These are phyloP conservation scores for Parascedosporium putredinis DNA, from an alignment of 2,329 filamentous ascomycete genomes.

Conservation along the genomic window DNA sequence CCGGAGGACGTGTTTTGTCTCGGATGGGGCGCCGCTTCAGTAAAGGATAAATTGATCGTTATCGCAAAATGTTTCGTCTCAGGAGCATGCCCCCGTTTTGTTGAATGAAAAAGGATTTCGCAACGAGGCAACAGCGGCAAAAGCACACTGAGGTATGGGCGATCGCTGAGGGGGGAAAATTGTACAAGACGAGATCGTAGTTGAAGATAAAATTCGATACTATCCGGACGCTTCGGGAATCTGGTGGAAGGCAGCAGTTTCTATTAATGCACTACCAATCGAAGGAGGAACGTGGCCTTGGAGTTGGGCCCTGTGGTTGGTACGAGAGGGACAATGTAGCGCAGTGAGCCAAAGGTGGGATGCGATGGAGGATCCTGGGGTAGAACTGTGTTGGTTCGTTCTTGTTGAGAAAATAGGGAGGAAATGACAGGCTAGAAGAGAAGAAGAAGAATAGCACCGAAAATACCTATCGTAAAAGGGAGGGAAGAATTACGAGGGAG, in stretches of 20 bases:
- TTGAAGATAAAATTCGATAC: background rate
- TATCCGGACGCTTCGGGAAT: background rate
- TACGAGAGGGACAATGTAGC: too few species aligned
- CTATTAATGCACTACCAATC: background rate
- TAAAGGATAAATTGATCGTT: background rate
- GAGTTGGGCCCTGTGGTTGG: background rate
- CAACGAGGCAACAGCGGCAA: too few species aligned
- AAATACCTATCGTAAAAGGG: too few species aligned
- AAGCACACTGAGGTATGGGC: too few species aligned
- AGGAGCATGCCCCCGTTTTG: background rate
- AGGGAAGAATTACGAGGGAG: background rate
- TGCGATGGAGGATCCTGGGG: too few species aligned
- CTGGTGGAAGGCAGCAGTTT: too few species aligned
- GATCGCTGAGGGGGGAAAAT: too few species aligned
- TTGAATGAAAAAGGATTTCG: background rate
- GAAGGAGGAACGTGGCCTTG: background rate
- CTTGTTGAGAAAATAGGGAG: background rate
- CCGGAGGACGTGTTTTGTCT: background rate
- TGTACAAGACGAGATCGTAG: background rate
- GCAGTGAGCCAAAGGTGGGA: too few species aligned
- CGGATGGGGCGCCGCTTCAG: background rate
- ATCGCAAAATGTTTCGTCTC: background rate
- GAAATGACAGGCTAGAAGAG: conserved; percentile 2
- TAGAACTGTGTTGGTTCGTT: too few species aligned
- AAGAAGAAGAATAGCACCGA: too few species aligned